Base-by-base conservation (phyloP, 2,329 filamentous ascomycete genomes). In the Coniochaeta hoffmannii region DNA sequence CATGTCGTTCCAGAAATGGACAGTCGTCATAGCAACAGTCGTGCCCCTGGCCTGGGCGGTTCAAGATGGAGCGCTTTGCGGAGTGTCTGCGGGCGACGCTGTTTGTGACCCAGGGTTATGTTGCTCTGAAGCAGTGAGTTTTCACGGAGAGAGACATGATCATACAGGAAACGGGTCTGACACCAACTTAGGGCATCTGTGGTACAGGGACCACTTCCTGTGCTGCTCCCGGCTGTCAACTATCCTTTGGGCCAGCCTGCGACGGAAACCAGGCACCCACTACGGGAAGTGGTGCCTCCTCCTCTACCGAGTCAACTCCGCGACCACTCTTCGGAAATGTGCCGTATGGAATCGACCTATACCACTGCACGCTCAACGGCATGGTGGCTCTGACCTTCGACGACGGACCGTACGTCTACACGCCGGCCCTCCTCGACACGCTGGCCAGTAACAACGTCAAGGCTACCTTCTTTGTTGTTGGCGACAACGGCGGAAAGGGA, bases 401-500 rank as follows among this genome's bases (percentile, higher is more conserved):
- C 52, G 71, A 73, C 31, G 69, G 70, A 0, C 70, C 71, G 4
- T 68, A 65, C 41, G 24, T 61, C 7, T 72, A 70, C 57, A 74
- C 72, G 0, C 50, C 24, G 1, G 60, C 61, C 8, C 59, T 74
- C 9, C 58, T 74, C 6, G 68, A 74, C 52, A 60, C 66, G 6
- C 61, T 74, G 59, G 72, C 66, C 28, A 50, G 50, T 0, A 63
- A 67, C 44, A 60, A 59, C 10, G 68, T 65, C 15, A 66, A 64
- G 24, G 71, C 68, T 7, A 75, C 68, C 1, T 73, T 69, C 57
- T 74, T 70, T 58, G 63, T 71, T 35, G 68, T 64, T n/a, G 68
- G 64, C 14, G 65, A 67, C 59, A 69, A 69, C 38, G 59, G 62
- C n/a, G 64, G 64, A 50, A 69, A 70, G 55, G 70, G 69, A 6